Evolutionary conservation across 768 basidiomycete genomes (phyloP).

Genomic region (Suillus ampliporus): DNA sequence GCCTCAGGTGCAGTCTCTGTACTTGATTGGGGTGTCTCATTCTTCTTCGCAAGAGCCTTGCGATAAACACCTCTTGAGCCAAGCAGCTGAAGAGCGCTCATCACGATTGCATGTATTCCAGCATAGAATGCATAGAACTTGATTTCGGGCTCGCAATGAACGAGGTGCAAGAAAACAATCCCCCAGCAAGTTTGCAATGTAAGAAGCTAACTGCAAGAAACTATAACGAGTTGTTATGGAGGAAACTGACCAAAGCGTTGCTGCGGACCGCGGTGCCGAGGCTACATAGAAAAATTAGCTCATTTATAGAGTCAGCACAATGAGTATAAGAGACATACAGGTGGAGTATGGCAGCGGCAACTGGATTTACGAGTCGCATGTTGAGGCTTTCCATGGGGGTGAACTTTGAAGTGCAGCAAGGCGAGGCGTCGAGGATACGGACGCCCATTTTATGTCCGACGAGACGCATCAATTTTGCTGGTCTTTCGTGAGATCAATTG

Average conservation of each 20-base stretch:
- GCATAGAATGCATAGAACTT: slow-evolving; percentile 8
- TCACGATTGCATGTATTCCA: not conserved
- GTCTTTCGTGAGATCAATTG: too few relatives aligned
- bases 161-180: not conserved
- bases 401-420: too few relatives aligned
- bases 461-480: too few relatives aligned
- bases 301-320: not conserved
- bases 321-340: not conserved
- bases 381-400: too few relatives aligned
- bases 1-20: too few relatives aligned
- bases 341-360: not conserved
- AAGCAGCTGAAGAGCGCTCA: not conserved
- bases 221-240: not conserved
- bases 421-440: too few relatives aligned
- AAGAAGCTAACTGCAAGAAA: not conserved
- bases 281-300: not conserved
- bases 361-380: too few relatives aligned
- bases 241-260: not conserved
- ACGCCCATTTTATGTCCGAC: too few relatives aligned
- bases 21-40: not conserved
- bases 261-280: not conserved
- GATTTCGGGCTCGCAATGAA: not conserved
- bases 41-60: not conserved
- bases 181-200: not conserved
- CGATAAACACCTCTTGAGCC: not conserved